Evolutionary conservation across 1,284 basidiomycete species (phyloP), one percentile per base, ranked within the genome.

Genomic region (Singerocomus inundabilis): DNA sequence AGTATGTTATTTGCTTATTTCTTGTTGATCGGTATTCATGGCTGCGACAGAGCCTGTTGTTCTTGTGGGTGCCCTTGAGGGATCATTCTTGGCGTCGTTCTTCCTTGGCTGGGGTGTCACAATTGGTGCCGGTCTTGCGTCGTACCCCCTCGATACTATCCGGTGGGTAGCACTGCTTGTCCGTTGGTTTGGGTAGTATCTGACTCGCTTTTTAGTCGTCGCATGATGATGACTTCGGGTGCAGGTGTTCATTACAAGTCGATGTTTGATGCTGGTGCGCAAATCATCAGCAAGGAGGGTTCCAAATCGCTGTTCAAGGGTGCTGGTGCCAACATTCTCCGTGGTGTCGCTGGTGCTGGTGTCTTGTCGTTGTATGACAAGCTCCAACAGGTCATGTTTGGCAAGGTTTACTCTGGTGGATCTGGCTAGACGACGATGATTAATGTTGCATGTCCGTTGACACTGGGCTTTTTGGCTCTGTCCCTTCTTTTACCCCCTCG

Each of bases 331-430:
- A 96, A 97, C 81, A 94, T 96, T 63, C 91, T 97, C 66, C 93
- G 93, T 88, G 93, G 94, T 85, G 90, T 96, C 69, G 94, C 93
- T 67, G 94, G 93, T 78, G 93, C 94, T 74, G 93, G 93, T 92
- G 94, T 96, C 59, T 75, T 97, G 67, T 93, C 93, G 36, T 78
- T 95, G 55, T 93, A 93, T 73, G 91, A 96, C 84, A 90, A 94
- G 77, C 84, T 95, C 70, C 93, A 96, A 74, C 74, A 87, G 68
- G 69, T 93, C 63, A 75, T 93, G 78, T 95, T 95, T 76, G 93
- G 93, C 83, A 95, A 93, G 83, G 93, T 94, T 73, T 95, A 94
- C 86, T 85, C 91, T 63, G 91, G 89, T 78, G 86, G 65, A 60
- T 67, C 65, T 48, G 65, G 68, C 16, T 67, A 56, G 54, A 57